Percentiles rank a stretch among this genome's conserved stretches.
These are phyloP conservation scores for Lolium rigidum DNA, from an alignment of 176 grass and related monocot genomes.

Conservation along the genomic window DNA sequence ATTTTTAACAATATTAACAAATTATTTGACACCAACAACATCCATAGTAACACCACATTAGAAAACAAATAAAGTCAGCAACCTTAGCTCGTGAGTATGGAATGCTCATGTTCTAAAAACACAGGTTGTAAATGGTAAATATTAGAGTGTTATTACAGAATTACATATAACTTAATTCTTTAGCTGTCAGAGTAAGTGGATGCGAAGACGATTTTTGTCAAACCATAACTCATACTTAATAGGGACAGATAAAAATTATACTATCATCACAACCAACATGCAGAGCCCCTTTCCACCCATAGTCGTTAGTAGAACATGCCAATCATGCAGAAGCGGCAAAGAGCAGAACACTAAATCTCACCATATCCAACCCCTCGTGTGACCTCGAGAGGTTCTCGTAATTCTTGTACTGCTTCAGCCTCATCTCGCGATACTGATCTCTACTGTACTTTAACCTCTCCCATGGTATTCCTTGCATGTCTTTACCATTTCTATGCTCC, in stretches of 20 bases:
- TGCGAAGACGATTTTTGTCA: neutral
- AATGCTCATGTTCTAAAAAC: neutral
- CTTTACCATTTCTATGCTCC: conserved; percentile 49
- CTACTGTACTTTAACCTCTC: conserved; percentile 58
- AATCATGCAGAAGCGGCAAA: neutral
- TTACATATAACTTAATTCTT: neutral
- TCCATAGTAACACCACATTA: neutral
- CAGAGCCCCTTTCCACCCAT: neutral
- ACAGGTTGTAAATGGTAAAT: neutral
- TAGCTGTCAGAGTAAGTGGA: neutral
- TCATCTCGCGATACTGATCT: conserved; percentile 66
- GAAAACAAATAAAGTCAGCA: neutral
- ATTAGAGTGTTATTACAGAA: neutral
- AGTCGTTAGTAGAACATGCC: neutral
- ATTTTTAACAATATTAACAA: neutral
- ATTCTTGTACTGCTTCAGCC: conserved; percentile 66
- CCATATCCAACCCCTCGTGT: conserved; percentile 28
- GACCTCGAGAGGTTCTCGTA: conserved; percentile 50
- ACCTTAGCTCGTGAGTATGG: neutral
- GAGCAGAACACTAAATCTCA: conserved; percentile 9
- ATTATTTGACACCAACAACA: neutral
- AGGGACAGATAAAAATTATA: neutral
- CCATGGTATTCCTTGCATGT: conserved; percentile 80
- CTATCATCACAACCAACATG: neutral
- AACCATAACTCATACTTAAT: neutral